Base-by-base conservation (phyloP, 2,329 filamentous ascomycete genomes). In the Xylariaceae sp. region DNA sequence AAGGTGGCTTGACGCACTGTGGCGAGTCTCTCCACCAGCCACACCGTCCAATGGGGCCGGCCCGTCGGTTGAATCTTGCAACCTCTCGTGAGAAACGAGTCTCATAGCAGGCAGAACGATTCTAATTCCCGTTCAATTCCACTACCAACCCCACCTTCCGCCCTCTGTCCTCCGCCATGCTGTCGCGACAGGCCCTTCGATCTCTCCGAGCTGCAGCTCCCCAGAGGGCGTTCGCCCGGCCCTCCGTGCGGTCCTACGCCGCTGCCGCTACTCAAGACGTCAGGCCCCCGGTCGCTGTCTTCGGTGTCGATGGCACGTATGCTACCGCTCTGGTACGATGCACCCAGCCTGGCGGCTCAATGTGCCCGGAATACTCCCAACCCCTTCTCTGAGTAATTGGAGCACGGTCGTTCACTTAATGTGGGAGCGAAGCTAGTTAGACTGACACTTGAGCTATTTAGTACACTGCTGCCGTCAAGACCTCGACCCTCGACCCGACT, bases 301-400 rank as follows among this genome's bases (percentile, higher is more conserved):
- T 90, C 77, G 94, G 94, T 67, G 79, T 99, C 71, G 94, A 97
- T 76, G 94, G 94, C 76, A 97, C 92, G 72, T 99, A 99, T 79
- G 94, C 94, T 73, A 91, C 87, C 78, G 94, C 94, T 79, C 83
- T 99, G 86, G 94, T 99, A 92, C 74, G 89, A 58, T 54, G 73
- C 55, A 39, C 54, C 52, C 52, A 16, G 39, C 15, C 26, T 44
- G 50, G 21, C 43, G 34, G 30, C 34, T n/a, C 47, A 52, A 47
- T 52, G 26, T n/a, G 10, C 19, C 19, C 13, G 16, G 15, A 19
- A 15, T 45, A 12, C n/a, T 41, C 12, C 30, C 37, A 9, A 41
- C 19, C n/a, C 26, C 0, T 16, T 22, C 5, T 13, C 32, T 10
- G 21, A 32, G 37, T 44, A 56, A 54, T 58, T 54, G 55, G 16